Conservation (phyloP, 2,329 filamentous ascomycete genomes). For the Dactylellina leptospora region DNA sequence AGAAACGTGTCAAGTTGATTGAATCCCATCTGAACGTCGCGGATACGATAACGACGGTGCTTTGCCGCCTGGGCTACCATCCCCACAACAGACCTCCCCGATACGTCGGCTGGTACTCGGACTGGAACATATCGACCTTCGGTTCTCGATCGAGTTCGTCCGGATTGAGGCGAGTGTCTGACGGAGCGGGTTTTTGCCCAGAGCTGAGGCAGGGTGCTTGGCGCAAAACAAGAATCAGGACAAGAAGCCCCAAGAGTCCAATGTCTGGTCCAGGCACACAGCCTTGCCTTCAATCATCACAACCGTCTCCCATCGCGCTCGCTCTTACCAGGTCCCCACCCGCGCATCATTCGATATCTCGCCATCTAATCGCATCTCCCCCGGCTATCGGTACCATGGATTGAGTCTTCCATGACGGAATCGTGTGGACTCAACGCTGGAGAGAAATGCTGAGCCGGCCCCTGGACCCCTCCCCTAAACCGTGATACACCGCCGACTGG, state of each 20-base stretch:
- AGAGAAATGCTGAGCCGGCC: slow-evolving; percentile 48
- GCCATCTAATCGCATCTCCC: slow-evolving; percentile 10
- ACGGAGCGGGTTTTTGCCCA: slow-evolving; percentile 13
- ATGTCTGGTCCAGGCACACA: slow-evolving; percentile 27
- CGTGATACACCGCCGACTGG: slow-evolving; percentile 38
- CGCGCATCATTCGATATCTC: not conserved
- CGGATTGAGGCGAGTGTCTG: slow-evolving; percentile 27
- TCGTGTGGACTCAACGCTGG: not conserved
- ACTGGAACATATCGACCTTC: slow-evolving; percentile 30
- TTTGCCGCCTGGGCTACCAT: not conserved
- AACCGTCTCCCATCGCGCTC: slow-evolving; percentile 22
- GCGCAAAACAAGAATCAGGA: slow-evolving; percentile 53
- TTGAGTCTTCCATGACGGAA: slow-evolving; percentile 8
- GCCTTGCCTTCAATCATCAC: slow-evolving; percentile 26
- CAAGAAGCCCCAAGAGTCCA: slow-evolving; percentile 51
- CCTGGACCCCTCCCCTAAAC: slow-evolving; percentile 48
- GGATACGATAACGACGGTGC: too few relatives aligned
- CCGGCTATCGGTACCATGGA: slow-evolving; percentile 12
- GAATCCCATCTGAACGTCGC: not conserved
- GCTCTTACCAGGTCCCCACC: not conserved
- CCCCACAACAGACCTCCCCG: slow-evolving; percentile 15
- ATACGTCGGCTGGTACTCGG: slow-evolving; percentile 6
- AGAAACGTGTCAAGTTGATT: not conserved
- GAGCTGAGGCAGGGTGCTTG: slow-evolving; percentile 32
- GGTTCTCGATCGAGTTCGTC: slow-evolving; percentile 29